These are phyloP conservation scores for Alternaria metachromatica DNA, from an alignment of 2,329 filamentous ascomycete species.

Conservation along the genomic window DNA sequence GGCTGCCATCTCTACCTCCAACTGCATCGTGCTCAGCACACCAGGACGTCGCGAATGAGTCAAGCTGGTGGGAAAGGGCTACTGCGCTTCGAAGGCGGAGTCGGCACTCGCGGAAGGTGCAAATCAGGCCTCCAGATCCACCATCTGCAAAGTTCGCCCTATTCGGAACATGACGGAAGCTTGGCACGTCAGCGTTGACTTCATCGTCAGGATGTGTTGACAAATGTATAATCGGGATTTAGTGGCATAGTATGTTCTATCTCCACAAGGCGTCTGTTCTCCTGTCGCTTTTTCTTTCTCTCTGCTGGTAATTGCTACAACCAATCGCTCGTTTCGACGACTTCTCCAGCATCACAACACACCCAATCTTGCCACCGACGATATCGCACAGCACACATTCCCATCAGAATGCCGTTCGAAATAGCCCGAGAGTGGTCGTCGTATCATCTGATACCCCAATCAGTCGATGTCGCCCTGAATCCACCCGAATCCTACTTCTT, in stretches of 20 bases:
- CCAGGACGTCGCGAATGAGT: neutral
- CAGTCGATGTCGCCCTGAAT: conserved; percentile 53
- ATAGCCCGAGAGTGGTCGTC: conserved; percentile 44
- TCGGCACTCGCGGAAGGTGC: neutral
- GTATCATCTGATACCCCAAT: conserved; percentile 60
- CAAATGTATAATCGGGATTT: neutral
- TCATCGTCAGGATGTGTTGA: neutral
- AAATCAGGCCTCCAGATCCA: conserved; percentile 1
- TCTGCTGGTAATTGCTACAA: neutral
- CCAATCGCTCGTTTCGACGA: neutral
- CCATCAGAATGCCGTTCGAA: conserved; percentile 37
- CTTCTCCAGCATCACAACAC: neutral
- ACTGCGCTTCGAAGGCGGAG: neutral
- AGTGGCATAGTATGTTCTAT: neutral
- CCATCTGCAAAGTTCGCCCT: conserved; percentile 4
- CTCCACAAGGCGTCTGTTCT: neutral
- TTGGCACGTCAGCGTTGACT: conserved; percentile 23
- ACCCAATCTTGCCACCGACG: neutral
- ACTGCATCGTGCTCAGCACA: neutral
- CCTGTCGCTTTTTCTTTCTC: neutral
- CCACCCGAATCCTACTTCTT: conserved; percentile 51
- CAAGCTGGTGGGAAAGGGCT: neutral
- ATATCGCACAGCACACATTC: neutral
- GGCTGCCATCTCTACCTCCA: neutral
- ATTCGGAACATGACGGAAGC: conserved; percentile 32